Base-by-base conservation (phyloP, 2,329 filamentous ascomycete genomes). In the Fusarium sp. region DNA sequence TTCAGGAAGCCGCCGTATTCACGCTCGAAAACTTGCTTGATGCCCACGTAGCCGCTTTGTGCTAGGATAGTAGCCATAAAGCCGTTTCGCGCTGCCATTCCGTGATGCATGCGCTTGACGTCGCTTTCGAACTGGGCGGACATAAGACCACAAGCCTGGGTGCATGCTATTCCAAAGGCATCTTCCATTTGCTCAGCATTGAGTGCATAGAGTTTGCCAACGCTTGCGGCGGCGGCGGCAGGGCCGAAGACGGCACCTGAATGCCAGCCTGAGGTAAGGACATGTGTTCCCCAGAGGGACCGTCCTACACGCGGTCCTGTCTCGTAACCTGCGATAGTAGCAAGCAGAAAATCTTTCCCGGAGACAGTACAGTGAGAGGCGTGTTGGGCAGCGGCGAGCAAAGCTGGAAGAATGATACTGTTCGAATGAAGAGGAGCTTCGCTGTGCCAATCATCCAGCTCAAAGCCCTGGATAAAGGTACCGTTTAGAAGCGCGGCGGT, bases 181-280 rank as follows among this genome's bases (percentile, higher is more conserved):
- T 59, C 56, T 29, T 59, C 50, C 14, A 43, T 22, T 6, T 20
- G 22, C 4, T 55, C 27, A 8, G 34, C 14, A 16, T 42, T 12
- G 16, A 59, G 34, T 8, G 34, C 22, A 27, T 59, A 59, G 6
- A 59, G 56, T 8, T 59, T 59, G 14, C 56, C 22, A 6, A 59
- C 56, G 14, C 56, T 59, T 18, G 56, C 27, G 6, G 56, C 56
- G 2, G 56, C 34, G 11, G 56, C 56, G n/a, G 56, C 56, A 7
- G 56, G 50, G 4, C 50, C 49, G 2, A 59, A 59, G 50, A 59
- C 50, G 22, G 56, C 56, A 22, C 56, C 56, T 15, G 56, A 59
- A 34, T 59, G 56, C 56, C 56, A 59, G 4, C 56, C 56, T 16
- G 56, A 59, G 8, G 56, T 56, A 51, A 59, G 50, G 18, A 59